phyloP scores from a whole-genome alignment of 495 filamentous ascomycete genomes.

The Aspergillus indologenus region DNA sequence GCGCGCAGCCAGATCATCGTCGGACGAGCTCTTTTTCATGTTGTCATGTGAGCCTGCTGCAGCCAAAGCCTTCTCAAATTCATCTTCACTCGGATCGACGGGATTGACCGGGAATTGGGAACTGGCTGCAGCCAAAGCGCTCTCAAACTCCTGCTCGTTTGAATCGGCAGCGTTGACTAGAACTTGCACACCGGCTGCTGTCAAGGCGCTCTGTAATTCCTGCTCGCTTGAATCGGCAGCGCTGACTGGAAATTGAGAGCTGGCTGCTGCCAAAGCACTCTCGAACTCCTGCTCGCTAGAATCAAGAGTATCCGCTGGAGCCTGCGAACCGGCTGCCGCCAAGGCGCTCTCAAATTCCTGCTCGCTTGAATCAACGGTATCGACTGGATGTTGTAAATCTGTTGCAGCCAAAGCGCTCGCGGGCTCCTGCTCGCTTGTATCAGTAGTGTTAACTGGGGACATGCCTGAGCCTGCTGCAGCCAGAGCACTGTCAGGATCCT shows the following conservation, averaged over 20 bases:
- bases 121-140: neutral
- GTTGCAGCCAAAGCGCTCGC: slow-evolving; percentile 25
- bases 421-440: neutral
- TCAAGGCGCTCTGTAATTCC: slow-evolving; percentile 15
- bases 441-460: neutral
- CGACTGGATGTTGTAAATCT: neutral
- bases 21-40: slow-evolving; percentile 11
- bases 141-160: neutral
- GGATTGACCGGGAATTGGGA: neutral
- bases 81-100: neutral
- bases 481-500: slow-evolving; percentile 25
- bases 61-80: slow-evolving; percentile 18
- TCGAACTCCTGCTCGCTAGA: too few species aligned
- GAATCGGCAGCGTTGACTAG: neutral
- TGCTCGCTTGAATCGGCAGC: neutral
- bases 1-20: slow-evolving; percentile 24
- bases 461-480: neutral
- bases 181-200: slow-evolving; percentile 20
- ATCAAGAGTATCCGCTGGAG: too few species aligned
- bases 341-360: slow-evolving; percentile 10
- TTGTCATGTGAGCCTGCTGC: slow-evolving; percentile 25
- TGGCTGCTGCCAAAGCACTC: slow-evolving; percentile 4
- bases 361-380: neutral
- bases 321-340: slow-evolving; percentile 27
- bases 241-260: neutral